Evolutionary conservation across 148 eudicot species (phyloP).

Genomic region (Silene conica): DNA sequence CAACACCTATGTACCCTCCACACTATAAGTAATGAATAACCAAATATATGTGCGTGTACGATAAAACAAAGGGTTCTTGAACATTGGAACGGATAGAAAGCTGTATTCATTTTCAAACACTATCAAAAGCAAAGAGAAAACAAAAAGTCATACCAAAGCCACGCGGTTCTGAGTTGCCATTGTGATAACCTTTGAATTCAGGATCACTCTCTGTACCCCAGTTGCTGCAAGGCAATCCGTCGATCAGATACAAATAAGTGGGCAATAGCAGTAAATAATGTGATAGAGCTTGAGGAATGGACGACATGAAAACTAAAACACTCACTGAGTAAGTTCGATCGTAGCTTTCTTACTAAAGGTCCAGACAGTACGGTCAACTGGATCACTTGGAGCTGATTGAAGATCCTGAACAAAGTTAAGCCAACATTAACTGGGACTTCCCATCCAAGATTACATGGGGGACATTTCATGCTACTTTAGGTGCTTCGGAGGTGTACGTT

Average conservation of each 20-base stretch:
- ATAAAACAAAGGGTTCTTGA: too few relatives aligned
- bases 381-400: slow-evolving; percentile 61
- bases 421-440: background rate
- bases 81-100: background rate
- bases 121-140: slow-evolving; percentile 5
- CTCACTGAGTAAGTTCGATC: slow-evolving; percentile 86
- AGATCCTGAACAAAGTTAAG: slow-evolving; percentile 48
- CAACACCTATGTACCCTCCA: background rate
- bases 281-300: slow-evolving; percentile 3
- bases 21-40: background rate
- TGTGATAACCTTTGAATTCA: slow-evolving; percentile 82
- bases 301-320: background rate
- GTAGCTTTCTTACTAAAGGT: slow-evolving; percentile 76
- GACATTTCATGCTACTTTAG: too few relatives aligned
- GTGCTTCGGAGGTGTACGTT: too few relatives aligned
- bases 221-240: slow-evolving; percentile 44
- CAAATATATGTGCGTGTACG: background rate
- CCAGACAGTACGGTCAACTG: slow-evolving; percentile 79
- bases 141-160: slow-evolving; percentile 63
- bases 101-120: background rate
- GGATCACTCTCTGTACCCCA: slow-evolving; percentile 97
- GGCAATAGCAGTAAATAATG: background rate
- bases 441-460: background rate
- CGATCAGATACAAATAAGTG: slow-evolving; percentile 17
- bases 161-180: slow-evolving; percentile 87